phyloP scores from a whole-genome alignment of 805 yeast genomes.

The Isabelozyma gotoi region DNA sequence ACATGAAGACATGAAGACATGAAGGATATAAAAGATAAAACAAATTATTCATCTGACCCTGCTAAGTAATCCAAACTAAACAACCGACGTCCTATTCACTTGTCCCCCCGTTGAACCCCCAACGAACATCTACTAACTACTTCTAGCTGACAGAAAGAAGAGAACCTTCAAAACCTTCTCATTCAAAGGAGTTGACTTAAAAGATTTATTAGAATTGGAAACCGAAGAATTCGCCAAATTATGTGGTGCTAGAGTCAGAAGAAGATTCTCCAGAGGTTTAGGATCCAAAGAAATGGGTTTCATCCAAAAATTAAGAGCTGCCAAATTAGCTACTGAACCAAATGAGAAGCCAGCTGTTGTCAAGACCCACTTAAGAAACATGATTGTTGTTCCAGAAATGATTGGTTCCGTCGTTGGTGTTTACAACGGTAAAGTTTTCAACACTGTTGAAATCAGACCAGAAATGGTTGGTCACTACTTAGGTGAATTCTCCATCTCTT shows the following conservation, averaged over 20 bases:
- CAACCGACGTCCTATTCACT: too few species aligned
- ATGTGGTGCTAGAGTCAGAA: conserved; percentile 98
- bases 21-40: neutral
- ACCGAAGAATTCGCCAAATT: conserved; percentile 96
- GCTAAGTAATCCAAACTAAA: too few species aligned
- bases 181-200: conserved; percentile 98
- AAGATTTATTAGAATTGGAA: conserved; percentile 87
- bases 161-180: conserved; percentile 95
- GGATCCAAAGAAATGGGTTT: conserved; percentile 93
- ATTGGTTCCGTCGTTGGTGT: conserved; percentile 98
- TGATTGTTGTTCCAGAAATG: conserved; percentile 99
- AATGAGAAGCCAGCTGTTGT: conserved; percentile 97
- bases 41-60: neutral
- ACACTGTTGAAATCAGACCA: conserved; percentile 97
- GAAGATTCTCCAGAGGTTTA: conserved; percentile 98
- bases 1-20: neutral
- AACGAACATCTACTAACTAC: conserved; percentile 15
- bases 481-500: conserved; percentile 99
- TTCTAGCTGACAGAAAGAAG: conserved; percentile 68
- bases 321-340: conserved; percentile 84
- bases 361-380: conserved; percentile 99
- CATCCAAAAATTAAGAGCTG: conserved; percentile 96
- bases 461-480: conserved; percentile 99
- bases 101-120: neutral
- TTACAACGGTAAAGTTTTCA: conserved; percentile 99